These are phyloP conservation scores for Zalaria obscura DNA, from an alignment of 2,329 filamentous ascomycete genomes.

Conservation along the genomic window DNA sequence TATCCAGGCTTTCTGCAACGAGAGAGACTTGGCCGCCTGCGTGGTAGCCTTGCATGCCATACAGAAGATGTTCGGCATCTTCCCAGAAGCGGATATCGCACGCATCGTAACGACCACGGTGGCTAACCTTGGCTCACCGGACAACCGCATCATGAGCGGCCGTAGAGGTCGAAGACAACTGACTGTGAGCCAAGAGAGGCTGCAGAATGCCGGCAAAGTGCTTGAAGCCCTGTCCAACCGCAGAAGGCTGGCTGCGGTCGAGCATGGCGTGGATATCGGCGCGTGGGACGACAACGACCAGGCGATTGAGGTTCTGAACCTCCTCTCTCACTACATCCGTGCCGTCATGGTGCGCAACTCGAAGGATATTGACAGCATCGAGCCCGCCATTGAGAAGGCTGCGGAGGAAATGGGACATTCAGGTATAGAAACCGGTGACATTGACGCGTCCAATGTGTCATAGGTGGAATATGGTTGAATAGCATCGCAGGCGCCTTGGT, in stretches of 20 bases:
- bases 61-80: constrained; percentile 1
- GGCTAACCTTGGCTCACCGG: constrained; percentile 1
- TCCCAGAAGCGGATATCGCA: constrained; percentile 4
- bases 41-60: constrained; percentile 6
- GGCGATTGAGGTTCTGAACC: constrained; percentile 3
- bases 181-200: not conserved
- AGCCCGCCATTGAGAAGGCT: constrained; percentile 2
- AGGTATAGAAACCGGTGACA: constrained; percentile 2
- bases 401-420: constrained; percentile 1
- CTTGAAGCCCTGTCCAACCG: constrained; percentile 1
- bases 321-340: constrained; percentile 5
- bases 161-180: constrained; percentile 5
- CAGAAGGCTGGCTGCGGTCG: constrained; percentile 1
- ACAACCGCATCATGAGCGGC: not conserved
- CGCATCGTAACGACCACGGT: constrained; percentile 4
- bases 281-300: not conserved
- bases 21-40: constrained; percentile 6
- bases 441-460: constrained; percentile 2
- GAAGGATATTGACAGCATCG: constrained; percentile 1
- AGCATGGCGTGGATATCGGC: constrained; percentile 1
- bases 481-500: too few species aligned
- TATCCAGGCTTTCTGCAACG: constrained; percentile 4
- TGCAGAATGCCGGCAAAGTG: constrained; percentile 2
- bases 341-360: constrained; percentile 3
- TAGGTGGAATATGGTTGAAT: not conserved